These are phyloP conservation scores for Rhizopogon vinicolor DNA, from an alignment of 768 basidiomycete genomes.

Conservation along the genomic window DNA sequence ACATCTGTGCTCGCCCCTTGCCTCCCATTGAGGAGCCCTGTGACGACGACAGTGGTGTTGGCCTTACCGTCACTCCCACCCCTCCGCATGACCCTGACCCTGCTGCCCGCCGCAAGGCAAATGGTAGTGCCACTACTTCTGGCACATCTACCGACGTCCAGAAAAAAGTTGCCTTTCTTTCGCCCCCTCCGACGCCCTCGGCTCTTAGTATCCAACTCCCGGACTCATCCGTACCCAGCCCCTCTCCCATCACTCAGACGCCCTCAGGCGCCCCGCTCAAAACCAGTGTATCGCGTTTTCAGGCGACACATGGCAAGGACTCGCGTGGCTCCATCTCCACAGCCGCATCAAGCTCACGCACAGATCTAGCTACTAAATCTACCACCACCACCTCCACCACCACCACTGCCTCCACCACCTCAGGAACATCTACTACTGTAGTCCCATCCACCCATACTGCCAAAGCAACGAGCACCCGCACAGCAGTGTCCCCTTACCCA, in stretches of 20 bases:
- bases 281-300: constrained; percentile 74
- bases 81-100: constrained; percentile 19
- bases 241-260: constrained; percentile 20
- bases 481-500: constrained; percentile 59
- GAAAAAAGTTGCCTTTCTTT: constrained; percentile 88
- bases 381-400: constrained; percentile 36
- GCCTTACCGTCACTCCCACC: constrained; percentile 30
- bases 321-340: constrained; percentile 60
- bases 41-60: constrained; percentile 31
- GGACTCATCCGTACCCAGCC: constrained; percentile 35
- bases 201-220: constrained; percentile 42
- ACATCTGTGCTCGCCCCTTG: constrained; percentile 47
- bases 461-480: constrained; percentile 58
- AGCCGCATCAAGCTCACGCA: constrained; percentile 57
- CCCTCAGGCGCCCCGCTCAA: constrained; percentile 37
- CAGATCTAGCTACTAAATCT: constrained; percentile 48
- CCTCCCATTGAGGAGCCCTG: constrained; percentile 42
- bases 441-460: constrained; percentile 50
- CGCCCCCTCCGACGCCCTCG: constrained; percentile 68
- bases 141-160: constrained; percentile 42
- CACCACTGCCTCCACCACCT: constrained; percentile 45
- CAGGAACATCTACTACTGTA: constrained; percentile 56
- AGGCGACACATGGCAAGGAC: constrained; percentile 68
- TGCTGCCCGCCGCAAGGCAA: constrained; percentile 34
- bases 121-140: constrained; percentile 25